phyloP scores from a whole-genome alignment of 2,329 filamentous ascomycete genomes.

The Ophiostoma quercus region DNA sequence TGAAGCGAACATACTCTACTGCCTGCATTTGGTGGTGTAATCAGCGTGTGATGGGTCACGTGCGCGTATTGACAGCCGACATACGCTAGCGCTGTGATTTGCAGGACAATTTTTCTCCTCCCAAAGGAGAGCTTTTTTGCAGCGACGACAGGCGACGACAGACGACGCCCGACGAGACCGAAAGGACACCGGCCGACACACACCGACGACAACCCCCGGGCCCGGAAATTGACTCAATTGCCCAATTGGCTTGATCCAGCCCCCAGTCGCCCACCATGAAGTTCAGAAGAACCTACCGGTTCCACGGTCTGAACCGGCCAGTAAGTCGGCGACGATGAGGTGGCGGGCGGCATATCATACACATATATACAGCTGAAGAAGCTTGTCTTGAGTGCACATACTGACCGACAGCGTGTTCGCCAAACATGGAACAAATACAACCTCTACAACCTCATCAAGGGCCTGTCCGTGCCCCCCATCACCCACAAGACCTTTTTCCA shows the following conservation, averaged over 20 bases:
- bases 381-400: not conserved
- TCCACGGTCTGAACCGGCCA: constrained; percentile 61
- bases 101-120: constrained; percentile 21
- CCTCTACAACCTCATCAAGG: constrained; percentile 72
- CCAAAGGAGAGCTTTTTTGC: constrained; percentile 16
- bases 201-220: constrained; percentile 12
- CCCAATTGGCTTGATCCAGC: not conserved
- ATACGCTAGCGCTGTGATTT: constrained; percentile 22
- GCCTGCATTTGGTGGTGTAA: not conserved
- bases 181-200: not conserved
- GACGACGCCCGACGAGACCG: constrained; percentile 14
- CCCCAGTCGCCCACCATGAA: constrained; percentile 40
- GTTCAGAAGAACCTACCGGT: constrained; percentile 54
- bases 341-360: not conserved
- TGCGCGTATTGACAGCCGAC: constrained; percentile 3
- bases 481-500: constrained; percentile 75
- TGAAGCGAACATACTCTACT: not conserved
- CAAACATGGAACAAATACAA: constrained; percentile 98
- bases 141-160: constrained; percentile 18
- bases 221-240: not conserved
- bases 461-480: constrained; percentile 43
- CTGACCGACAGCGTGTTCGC: constrained; percentile 66
- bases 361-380: not conserved
- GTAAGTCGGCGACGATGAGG: constrained; percentile 43
- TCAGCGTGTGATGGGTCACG: constrained; percentile 21